Conservation (phyloP, 1,139 yeast genomes). For the Pichia cactophila region DNA sequence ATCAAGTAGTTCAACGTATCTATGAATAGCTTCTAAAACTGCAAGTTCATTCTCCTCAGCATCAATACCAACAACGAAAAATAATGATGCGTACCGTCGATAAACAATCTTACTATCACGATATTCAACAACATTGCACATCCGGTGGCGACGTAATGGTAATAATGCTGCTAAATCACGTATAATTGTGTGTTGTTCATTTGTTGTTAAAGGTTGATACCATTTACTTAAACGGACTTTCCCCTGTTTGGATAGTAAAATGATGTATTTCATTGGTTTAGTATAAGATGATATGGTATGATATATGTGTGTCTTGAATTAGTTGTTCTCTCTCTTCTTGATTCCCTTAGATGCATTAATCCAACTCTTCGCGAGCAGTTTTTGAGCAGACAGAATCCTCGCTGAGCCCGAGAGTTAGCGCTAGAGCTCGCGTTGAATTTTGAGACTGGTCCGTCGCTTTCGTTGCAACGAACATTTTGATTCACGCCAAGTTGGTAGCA, state of each 20-base stretch:
- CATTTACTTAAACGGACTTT: constrained; percentile 89
- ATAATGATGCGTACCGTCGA: constrained; percentile 86
- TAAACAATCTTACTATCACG: constrained; percentile 83
- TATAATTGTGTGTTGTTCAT: constrained; percentile 76
- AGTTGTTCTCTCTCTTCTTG: too few relatives aligned
- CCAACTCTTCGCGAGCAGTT: too few relatives aligned
- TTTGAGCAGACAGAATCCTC: too few relatives aligned
- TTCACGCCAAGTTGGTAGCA: not conserved
- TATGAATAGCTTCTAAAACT: constrained; percentile 78
- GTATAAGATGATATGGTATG: too few relatives aligned
- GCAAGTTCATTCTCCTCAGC: constrained; percentile 80
- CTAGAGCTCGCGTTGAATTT: too few relatives aligned
- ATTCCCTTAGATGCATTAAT: not conserved
- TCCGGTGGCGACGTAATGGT: constrained; percentile 77
- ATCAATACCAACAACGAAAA: constrained; percentile 81
- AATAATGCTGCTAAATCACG: constrained; percentile 83
- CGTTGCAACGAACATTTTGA: not conserved
- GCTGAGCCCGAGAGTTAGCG: too few relatives aligned
- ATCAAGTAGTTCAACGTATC: constrained; percentile 97
- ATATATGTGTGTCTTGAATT: too few relatives aligned
- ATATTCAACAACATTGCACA: constrained; percentile 94
- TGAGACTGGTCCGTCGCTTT: too few relatives aligned
- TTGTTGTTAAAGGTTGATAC: constrained; percentile 76
- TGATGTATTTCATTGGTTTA: constrained; percentile 50
- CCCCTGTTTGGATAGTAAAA: constrained; percentile 88